Conservation (phyloP, 345 rosid species). For the Raphanus sativus region DNA sequence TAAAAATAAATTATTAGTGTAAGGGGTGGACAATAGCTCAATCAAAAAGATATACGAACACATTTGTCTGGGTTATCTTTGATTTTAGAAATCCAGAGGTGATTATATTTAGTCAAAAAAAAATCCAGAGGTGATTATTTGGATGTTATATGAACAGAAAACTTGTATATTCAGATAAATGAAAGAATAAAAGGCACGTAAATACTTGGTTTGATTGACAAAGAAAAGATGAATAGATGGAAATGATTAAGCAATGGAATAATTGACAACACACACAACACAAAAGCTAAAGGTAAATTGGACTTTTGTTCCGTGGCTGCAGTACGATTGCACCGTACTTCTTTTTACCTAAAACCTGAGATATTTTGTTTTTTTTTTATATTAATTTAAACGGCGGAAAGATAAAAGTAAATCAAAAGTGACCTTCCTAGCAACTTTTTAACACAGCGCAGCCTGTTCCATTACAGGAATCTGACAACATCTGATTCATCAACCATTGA, state of each 20-base stretch:
- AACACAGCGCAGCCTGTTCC: constrained; percentile 1
- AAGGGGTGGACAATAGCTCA: neutral
- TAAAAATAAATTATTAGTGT: no score
- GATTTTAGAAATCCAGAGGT: neutral
- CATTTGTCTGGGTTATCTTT: neutral
- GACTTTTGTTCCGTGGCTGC: constrained; percentile 34
- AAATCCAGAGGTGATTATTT: neutral
- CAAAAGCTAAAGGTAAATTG: constrained; percentile 15
- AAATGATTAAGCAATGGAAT: neutral
- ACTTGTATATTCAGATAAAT: neutral
- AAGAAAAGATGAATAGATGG: constrained; percentile 22
- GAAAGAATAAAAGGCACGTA: constrained; percentile 5
- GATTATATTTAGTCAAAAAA: no score
- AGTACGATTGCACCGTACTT: constrained; percentile 41
- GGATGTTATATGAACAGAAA: neutral
- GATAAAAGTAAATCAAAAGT: neutral
- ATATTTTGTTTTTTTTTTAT: neutral
- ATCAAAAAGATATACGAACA: neutral
- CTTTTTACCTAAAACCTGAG: neutral
- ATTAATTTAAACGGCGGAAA: neutral
- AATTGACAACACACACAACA: constrained; percentile 4
- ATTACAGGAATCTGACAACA: neutral
- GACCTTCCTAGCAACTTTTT: neutral
- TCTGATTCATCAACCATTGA: neutral
- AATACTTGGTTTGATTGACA: constrained; percentile 10